Evolutionary conservation across 164 flowering plant genomes (phyloP), one percentile per base, ranked within the genome.

Genomic region (Cinnamomum chago): DNA sequence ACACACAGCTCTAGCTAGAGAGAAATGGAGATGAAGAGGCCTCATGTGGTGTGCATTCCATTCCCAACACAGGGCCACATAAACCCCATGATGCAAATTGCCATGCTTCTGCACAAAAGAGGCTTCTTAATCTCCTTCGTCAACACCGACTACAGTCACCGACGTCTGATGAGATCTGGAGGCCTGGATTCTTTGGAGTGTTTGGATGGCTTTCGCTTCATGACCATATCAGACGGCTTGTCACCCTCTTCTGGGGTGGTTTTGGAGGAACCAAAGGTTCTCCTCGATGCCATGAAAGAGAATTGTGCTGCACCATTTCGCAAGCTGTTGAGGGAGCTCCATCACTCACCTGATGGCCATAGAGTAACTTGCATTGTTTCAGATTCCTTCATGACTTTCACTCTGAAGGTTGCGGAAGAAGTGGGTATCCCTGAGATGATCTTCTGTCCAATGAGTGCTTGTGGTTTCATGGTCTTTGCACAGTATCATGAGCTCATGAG

Each of bases 371-470:
- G 87, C 68, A 77, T 88, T 12, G 55, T 88, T 12, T 72, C 88
- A 0, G 90, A 87, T 71, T 88, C 88, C 2, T 62, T 82, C 62
- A 84, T 87, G 90, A 82, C 80, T 1, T 50, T 78, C 1, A 40
- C 47, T 40, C 47, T 40, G 47, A 12, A 70, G 23, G 90, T 84
- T 14, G 89, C 84, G 7, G 30, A 78, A 18, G 81, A 78, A 23
- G n/a, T 88, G 6, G 86, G 84, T 3, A 75, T 88, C 58, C 85
- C 83, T 3, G 76, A 65, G 15, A 82, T 83, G 50, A 74, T 65
- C 64, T 76, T 85, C 50, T 87, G 87, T 85, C 80, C 88, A 2
- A 78, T 86, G 2, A 50, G 79, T 15, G 86, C 85, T 50, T 84
- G 86, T 70, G 75, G 82, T 12, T 76, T 83, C 62, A 47, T 84